Evolutionary conservation across 768 basidiomycete species (phyloP).

Genomic region (Floccularia luteovirens): DNA sequence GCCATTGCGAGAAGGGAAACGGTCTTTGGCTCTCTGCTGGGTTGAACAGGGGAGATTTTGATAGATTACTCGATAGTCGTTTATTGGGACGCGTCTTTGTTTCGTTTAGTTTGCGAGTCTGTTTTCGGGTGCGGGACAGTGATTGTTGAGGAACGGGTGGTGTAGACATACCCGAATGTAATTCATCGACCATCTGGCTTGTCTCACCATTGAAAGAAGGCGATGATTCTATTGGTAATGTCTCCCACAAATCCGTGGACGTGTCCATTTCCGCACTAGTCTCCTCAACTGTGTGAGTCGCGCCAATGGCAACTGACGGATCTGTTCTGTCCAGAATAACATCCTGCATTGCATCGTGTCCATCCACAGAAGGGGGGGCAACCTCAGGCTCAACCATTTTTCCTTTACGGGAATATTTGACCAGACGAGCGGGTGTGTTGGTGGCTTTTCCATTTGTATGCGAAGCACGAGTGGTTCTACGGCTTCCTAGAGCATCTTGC

Average conservation of each 20-base stretch:
- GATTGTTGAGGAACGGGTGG: conserved; percentile 5
- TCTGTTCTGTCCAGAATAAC: no score
- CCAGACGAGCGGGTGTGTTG: no score
- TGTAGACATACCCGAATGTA: conserved; percentile 15
- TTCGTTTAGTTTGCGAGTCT: not conserved
- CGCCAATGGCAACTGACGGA: no score
- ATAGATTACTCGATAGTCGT: conserved; percentile 1
- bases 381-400: no score
- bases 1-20: conserved; percentile 47
- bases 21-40: conserved; percentile 43
- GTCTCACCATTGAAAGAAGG: conserved; percentile 8
- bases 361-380: no score
- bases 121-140: not conserved
- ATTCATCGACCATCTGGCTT: conserved; percentile 19
- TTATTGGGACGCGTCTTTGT: not conserved
- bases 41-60: conserved; percentile 36
- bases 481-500: no score
- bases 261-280: not conserved
- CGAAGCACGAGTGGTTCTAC: no score
- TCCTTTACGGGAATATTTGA: no score
- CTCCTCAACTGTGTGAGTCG: no score
- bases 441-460: no score
- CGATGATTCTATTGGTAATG: conserved; percentile 6
- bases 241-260: conserved; percentile 8
- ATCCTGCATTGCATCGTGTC: no score